These are phyloP conservation scores for Talaromyces sp. DNA, from an alignment of 2,329 filamentous ascomycete species.

Conservation along the genomic window DNA sequence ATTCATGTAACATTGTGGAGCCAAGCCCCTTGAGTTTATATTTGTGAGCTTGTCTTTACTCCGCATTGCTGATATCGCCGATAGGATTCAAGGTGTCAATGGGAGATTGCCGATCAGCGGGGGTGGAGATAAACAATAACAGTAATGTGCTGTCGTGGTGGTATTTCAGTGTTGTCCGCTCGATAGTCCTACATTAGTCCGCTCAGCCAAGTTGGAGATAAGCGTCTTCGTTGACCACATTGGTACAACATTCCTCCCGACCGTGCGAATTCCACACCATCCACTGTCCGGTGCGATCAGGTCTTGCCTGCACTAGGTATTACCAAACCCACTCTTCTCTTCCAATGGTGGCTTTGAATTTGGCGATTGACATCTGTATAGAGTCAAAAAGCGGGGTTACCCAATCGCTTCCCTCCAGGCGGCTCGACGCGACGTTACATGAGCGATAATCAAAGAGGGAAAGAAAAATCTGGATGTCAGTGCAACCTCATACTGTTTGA, in stretches of 20 bases:
- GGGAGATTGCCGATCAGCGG: background rate
- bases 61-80: background rate
- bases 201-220: no score
- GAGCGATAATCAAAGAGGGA: background rate
- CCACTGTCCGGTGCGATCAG: no score
- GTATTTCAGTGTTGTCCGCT: no score
- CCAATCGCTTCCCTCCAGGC: background rate
- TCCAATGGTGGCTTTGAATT: no score
- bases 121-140: background rate
- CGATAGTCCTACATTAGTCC: no score
- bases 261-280: no score
- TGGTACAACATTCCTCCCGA: no score
- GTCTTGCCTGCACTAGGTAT: no score
- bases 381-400: slow-evolving; percentile 7
- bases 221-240: no score
- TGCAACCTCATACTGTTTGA: background rate
- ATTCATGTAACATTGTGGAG: background rate
- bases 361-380: background rate
- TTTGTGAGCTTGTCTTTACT: background rate
- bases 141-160: no score
- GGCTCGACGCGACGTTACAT: slow-evolving; percentile 10
- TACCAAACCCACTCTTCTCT: no score
- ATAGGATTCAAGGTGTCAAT: background rate
- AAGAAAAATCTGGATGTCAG: background rate
- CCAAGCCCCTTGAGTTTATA: background rate